Conservation (phyloP, 164 flowering plant species). For the Dillenia turbinata region DNA sequence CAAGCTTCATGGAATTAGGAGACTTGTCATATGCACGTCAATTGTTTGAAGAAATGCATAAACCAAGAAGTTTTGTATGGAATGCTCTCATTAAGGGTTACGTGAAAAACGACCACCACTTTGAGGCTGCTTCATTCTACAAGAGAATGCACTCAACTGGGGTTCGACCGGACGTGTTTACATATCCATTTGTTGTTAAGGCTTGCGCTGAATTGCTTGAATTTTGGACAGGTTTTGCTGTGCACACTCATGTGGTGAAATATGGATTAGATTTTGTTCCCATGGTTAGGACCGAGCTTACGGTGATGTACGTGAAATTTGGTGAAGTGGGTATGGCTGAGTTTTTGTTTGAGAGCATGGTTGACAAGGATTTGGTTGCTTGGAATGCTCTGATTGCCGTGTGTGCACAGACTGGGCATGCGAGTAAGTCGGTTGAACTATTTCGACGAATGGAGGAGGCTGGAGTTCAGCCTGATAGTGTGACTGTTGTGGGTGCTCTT, state of each 20-base stretch:
- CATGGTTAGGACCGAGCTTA: conserved; percentile 33
- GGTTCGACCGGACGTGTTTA: conserved; percentile 38
- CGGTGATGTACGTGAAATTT: conserved; percentile 31
- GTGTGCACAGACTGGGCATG: conserved; percentile 31
- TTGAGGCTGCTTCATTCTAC: conserved; percentile 21
- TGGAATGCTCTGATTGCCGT: conserved; percentile 48
- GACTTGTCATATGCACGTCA: conserved; percentile 33
- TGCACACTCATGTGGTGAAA: conserved; percentile 31
- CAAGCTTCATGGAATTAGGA: conserved; percentile 15
- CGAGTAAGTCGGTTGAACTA: conserved; percentile 25
- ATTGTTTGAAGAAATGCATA: conserved; percentile 41
- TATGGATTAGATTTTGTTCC: conserved; percentile 31
- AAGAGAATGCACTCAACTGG: conserved; percentile 20
- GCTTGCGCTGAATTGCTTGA: conserved; percentile 22
- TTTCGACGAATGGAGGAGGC: conserved; percentile 24
- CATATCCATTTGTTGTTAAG: conserved; percentile 37
- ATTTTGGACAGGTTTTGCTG: conserved; percentile 15
- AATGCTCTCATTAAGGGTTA: conserved; percentile 42
- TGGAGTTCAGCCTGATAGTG: conserved; percentile 24
- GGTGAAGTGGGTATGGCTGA: conserved; percentile 31
- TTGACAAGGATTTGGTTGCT: conserved; percentile 33
- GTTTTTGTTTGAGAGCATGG: conserved; percentile 26
- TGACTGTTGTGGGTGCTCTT: conserved; percentile 30
- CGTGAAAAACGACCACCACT: conserved; percentile 18
- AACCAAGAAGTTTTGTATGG: conserved; percentile 37